Evolutionary conservation across 331 rosid species (phyloP), one percentile per base, ranked within the genome.

Genomic region (Acacia pycnantha): DNA sequence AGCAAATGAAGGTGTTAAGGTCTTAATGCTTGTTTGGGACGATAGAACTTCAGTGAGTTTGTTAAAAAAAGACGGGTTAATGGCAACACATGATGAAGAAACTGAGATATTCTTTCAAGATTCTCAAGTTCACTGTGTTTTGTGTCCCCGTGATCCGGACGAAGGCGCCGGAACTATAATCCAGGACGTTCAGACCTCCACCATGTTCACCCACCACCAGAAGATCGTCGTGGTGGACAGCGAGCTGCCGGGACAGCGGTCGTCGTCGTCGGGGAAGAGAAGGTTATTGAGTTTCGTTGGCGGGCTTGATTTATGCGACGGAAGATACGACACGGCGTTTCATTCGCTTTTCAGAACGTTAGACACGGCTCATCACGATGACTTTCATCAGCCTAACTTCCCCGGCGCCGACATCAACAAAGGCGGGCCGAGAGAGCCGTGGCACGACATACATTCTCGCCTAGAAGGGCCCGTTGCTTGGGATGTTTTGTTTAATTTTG

Each of bases 341-440:
- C 98, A 95, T 83, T 91, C 98, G 24, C 87, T 95, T 78, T 95
- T 95, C 81, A 85, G 98, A 82, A 95, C 98, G 10, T 35, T 95
- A 82, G 97, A 89, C 82, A 91, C 95, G 5, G 97, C 88, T 46
- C 98, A 95, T 54, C 93, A 89, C 48, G 92, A 92, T 75, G 98
- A 95, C 82, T 95, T 95, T 86, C 98, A 95, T 86, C 98, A 95
- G 76, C 97, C 97, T 51, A 95, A 95, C 86, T 95, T 93, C n/a
- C 1, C 78, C 0, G 97, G 95, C 46, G 79, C 95, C 54, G 51
- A 90, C 19, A 90, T 95, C 35, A 74, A 61, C 47, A 95, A 93
- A 84, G 98, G 98, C 22, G 98, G 98, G 27, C 98, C 98, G 0
- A 89, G 98, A 73, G 98, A 95, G 82, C 98, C 98, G 15, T 95